A percentile compares a stretch with the other conserved stretches of the same genome.
These are phyloP conservation scores for Ogataea chonburiensis DNA, from an alignment of 805 yeast genomes.

Conservation along the genomic window DNA sequence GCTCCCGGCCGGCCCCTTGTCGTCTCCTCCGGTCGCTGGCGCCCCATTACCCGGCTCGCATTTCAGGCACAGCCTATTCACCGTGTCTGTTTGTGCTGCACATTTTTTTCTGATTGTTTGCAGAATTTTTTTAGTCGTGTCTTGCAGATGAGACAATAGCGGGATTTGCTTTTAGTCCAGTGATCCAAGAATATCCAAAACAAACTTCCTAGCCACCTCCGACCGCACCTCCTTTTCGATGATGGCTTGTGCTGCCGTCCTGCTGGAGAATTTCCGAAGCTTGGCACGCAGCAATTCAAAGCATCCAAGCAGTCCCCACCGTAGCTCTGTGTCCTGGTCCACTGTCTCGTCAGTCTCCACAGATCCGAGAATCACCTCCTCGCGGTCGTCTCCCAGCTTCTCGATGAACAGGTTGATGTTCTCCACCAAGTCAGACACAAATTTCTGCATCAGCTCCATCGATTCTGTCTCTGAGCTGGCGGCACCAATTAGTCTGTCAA, in stretches of 20 bases:
- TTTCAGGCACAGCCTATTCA: neutral
- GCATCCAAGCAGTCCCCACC: constrained; percentile 41
- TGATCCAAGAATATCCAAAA: constrained; percentile 8
- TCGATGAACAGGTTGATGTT: constrained; percentile 17
- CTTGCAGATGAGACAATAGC: constrained; percentile 6
- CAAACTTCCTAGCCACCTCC: constrained; percentile 10
- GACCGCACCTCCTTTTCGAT: constrained; percentile 9
- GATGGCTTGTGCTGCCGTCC: constrained; percentile 2
- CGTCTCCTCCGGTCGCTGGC: too few relatives aligned
- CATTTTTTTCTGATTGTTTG: constrained; percentile 2
- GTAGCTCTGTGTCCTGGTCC: constrained; percentile 32
- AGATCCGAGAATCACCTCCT: constrained; percentile 8
- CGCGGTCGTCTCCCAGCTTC: constrained; percentile 16
- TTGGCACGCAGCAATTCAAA: constrained; percentile 15
- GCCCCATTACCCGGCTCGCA: too few relatives aligned
- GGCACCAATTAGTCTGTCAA: constrained; percentile 28
- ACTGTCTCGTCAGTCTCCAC: constrained; percentile 17
- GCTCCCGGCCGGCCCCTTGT: too few relatives aligned
- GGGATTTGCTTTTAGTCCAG: neutral
- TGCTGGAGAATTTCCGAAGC: constrained; percentile 10
- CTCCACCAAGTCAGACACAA: constrained; percentile 16
- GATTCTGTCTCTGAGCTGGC: constrained; percentile 15
- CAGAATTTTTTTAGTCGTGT: constrained; percentile 6
- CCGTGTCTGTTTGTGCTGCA: constrained; percentile 7
- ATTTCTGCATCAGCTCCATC: constrained; percentile 23